A percentile compares a stretch with the other conserved stretches of the same genome.
Conservation (phyloP, 2,329 filamentous ascomycete species). For the Pyrenochaeta sp. region DNA sequence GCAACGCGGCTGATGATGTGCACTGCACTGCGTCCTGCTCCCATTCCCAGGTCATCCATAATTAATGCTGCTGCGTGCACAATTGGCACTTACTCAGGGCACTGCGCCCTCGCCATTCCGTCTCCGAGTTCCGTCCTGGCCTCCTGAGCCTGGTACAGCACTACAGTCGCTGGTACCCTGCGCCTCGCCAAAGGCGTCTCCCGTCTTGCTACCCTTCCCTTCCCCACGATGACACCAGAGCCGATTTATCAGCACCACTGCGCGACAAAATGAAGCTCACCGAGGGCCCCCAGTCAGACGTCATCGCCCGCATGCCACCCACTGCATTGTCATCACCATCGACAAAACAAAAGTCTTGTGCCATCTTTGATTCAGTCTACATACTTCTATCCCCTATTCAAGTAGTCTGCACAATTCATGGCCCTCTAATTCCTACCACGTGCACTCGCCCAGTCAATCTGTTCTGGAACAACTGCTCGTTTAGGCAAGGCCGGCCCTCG, state of each 20-base stretch:
- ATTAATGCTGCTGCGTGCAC: background rate
- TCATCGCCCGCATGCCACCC: conserved; percentile 14
- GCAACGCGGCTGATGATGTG: conserved; percentile 6
- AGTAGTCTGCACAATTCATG: too few relatives aligned
- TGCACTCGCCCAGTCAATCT: conserved; percentile 9
- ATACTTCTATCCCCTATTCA: too few relatives aligned
- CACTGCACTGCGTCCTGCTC: too few relatives aligned
- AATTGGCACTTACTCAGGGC: background rate
- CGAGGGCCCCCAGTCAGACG: too few relatives aligned
- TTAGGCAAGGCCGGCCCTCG: background rate
- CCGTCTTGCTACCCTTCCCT: conserved; percentile 4
- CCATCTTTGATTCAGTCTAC: too few relatives aligned
- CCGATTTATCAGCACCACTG: conserved; percentile 41
- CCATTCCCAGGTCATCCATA: too few relatives aligned
- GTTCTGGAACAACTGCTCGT: conserved; percentile 19
- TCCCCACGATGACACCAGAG: conserved; percentile 23
- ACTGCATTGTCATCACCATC: too few relatives aligned
- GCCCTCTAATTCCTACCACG: background rate
- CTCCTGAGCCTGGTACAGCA: too few relatives aligned
- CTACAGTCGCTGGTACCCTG: conserved; percentile 5
- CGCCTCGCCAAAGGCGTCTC: conserved; percentile 1
- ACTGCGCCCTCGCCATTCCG: conserved; percentile 6
- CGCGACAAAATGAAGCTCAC: too few relatives aligned
- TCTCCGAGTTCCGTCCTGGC: background rate
- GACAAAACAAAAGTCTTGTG: too few relatives aligned